Evolutionary conservation across 768 basidiomycete genomes (phyloP).

Genomic region (Lanmaoa pseudosensibilis): DNA sequence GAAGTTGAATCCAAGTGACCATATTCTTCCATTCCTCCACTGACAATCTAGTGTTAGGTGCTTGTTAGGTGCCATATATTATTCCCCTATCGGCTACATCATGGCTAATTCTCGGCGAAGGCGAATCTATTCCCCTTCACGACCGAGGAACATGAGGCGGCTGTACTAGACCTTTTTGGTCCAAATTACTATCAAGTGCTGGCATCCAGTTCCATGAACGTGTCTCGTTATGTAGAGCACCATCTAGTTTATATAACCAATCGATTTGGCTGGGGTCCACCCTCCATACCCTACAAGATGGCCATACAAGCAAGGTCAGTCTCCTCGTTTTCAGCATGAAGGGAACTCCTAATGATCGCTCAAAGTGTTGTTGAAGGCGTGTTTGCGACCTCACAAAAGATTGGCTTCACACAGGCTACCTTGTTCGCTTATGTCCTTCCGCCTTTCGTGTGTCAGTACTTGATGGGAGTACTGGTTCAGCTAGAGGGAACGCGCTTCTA

Average conservation of each 20-base stretch:
- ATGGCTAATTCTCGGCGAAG: not conserved
- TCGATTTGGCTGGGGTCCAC: not conserved
- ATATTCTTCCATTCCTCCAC: too few species aligned
- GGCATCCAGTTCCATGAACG: too few species aligned
- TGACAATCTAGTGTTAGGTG: too few species aligned
- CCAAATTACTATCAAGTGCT: too few species aligned
- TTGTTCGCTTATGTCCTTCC: slow-evolving; percentile 41
- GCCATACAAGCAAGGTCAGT: slow-evolving; percentile 5
- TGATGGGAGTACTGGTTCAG: slow-evolving; percentile 54
- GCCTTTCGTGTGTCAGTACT: slow-evolving; percentile 47
- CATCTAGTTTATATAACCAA: not conserved
- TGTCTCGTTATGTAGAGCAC: too few species aligned
- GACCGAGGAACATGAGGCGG: not conserved
- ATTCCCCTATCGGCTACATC: too few species aligned
- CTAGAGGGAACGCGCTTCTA: slow-evolving; percentile 40
- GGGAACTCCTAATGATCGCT: not conserved
- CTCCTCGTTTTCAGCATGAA: not conserved
- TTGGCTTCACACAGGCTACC: slow-evolving; percentile 21
- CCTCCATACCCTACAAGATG: not conserved
- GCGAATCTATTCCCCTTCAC: not conserved
- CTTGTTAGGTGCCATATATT: too few species aligned
- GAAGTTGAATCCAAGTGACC: too few species aligned
- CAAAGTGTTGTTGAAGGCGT: not conserved
- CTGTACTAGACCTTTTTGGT: too few species aligned
- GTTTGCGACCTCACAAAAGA: slow-evolving; percentile 4